phyloP scores from a whole-genome alignment of 192 early-diverging fungal genomes.

The Nowakowskiella sp. region DNA sequence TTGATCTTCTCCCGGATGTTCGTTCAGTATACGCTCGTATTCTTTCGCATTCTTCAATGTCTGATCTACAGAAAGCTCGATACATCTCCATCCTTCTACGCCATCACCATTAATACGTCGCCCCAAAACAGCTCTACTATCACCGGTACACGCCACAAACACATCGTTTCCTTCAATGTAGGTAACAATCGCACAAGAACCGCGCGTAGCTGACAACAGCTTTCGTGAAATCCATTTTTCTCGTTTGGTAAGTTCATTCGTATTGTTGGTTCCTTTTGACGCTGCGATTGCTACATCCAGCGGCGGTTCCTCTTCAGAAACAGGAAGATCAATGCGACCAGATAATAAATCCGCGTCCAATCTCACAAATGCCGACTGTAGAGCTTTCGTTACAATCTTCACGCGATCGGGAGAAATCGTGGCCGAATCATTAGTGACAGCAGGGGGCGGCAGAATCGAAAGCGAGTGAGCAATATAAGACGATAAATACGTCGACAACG shows the following conservation, averaged over 20 bases:
- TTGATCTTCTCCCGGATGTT: conserved; percentile 42
- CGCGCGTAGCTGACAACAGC: conserved; percentile 28
- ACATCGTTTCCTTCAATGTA: conserved; percentile 38
- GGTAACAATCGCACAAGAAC: conserved; percentile 41
- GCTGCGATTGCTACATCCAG: not conserved
- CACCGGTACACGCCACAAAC: conserved; percentile 44
- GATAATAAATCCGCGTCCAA: conserved; percentile 41
- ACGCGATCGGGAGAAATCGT: conserved; percentile 8
- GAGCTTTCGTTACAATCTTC: conserved; percentile 20
- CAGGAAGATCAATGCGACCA: conserved; percentile 22
- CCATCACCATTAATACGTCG: conserved; percentile 6
- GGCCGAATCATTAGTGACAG: too few species aligned
- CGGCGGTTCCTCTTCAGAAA: not conserved
- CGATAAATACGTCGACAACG: conserved; percentile 29
- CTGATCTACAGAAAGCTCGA: conserved; percentile 35
- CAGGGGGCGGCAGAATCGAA: conserved; percentile 3
- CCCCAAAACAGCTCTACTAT: conserved; percentile 39
- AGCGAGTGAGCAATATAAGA: conserved; percentile 30
- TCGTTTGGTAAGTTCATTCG: not conserved
- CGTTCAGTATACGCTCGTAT: conserved; percentile 38
- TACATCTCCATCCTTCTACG: conserved; percentile 16
- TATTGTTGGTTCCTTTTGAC: not conserved
- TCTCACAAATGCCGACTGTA: conserved; percentile 33
- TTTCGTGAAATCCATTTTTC: conserved; percentile 4
- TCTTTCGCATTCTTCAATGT: conserved; percentile 34